Percentiles rank a stretch among this genome's conserved stretches.
These are phyloP conservation scores for Ascosphaera pollenicola DNA, from an alignment of 2,329 filamentous ascomycete species.

Conservation along the genomic window DNA sequence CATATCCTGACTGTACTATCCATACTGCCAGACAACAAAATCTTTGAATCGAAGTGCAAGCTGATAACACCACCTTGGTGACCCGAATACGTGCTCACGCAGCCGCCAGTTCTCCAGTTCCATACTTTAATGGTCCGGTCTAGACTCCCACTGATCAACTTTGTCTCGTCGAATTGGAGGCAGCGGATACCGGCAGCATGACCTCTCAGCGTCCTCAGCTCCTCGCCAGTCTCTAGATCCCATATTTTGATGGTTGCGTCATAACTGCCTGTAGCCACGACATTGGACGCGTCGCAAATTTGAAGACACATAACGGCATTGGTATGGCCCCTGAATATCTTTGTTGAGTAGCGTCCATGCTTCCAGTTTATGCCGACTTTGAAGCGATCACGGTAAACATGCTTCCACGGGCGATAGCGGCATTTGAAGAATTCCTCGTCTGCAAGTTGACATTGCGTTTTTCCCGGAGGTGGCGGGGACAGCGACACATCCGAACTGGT, in stretches of 20 bases:
- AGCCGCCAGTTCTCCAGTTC: constrained; percentile 88
- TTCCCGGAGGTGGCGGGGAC: not conserved
- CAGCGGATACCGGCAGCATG: constrained; percentile 70
- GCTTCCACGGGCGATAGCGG: constrained; percentile 62
- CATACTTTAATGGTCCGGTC: constrained; percentile 79
- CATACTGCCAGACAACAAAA: constrained; percentile 71
- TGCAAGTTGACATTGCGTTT: not conserved
- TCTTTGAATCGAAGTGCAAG: constrained; percentile 66
- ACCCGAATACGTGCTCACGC: constrained; percentile 56
- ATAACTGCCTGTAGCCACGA: constrained; percentile 85
- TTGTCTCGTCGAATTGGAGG: constrained; percentile 79
- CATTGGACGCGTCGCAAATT: constrained; percentile 54
- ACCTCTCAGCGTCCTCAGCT: constrained; percentile 62
- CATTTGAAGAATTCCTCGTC: constrained; percentile 21
- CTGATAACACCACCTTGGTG: constrained; percentile 69
- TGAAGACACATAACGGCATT: constrained; percentile 68
- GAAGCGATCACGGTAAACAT: constrained; percentile 87
- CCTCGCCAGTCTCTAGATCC: constrained; percentile 74
- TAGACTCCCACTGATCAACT: constrained; percentile 74
- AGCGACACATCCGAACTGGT: not conserved
- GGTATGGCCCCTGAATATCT: constrained; percentile 63
- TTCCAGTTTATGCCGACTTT: constrained; percentile 97
- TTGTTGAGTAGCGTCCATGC: constrained; percentile 69
- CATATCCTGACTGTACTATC: constrained; percentile 83
- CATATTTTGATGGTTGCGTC: constrained; percentile 91